phyloP scores from a whole-genome alignment of 2,329 filamentous ascomycete species.

The Colletotrichum tamarilloi region DNA sequence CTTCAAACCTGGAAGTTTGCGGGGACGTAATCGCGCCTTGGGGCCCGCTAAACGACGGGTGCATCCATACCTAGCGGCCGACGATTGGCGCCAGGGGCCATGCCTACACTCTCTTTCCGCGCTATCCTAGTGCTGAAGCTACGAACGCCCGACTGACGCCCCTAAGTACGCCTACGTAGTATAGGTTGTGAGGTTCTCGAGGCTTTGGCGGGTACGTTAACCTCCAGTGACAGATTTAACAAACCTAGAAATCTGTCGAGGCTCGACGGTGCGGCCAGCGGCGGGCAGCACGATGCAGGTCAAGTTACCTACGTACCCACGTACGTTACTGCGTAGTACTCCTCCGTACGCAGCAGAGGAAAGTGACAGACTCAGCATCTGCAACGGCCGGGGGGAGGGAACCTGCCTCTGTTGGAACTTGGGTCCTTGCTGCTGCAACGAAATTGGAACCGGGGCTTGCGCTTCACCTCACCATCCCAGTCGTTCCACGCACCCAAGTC shows the following conservation, averaged over 20 bases:
- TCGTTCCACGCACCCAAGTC: background rate
- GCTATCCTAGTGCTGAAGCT: background rate
- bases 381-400: background rate
- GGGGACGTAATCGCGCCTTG: constrained; percentile 1
- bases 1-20: background rate
- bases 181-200: too few relatives aligned
- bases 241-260: background rate
- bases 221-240: background rate
- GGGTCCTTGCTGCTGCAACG: background rate
- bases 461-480: background rate
- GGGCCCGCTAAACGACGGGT: constrained; percentile 30
- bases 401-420: constrained; percentile 11
- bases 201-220: background rate
- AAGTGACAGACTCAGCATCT: background rate
- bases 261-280: background rate
- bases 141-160: background rate
- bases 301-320: too few relatives aligned
- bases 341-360: background rate
- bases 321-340: too few relatives aligned
- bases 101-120: background rate
- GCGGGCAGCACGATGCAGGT: background rate
- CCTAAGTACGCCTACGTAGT: too few relatives aligned
- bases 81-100: constrained; percentile 23
- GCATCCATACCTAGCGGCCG: constrained; percentile 30
- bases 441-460: constrained; percentile 4